Percentiles rank a stretch among this genome's conserved stretches.
Evolutionary conservation across 768 basidiomycete genomes (phyloP).

Genomic region (Cytidiella melzeri): DNA sequence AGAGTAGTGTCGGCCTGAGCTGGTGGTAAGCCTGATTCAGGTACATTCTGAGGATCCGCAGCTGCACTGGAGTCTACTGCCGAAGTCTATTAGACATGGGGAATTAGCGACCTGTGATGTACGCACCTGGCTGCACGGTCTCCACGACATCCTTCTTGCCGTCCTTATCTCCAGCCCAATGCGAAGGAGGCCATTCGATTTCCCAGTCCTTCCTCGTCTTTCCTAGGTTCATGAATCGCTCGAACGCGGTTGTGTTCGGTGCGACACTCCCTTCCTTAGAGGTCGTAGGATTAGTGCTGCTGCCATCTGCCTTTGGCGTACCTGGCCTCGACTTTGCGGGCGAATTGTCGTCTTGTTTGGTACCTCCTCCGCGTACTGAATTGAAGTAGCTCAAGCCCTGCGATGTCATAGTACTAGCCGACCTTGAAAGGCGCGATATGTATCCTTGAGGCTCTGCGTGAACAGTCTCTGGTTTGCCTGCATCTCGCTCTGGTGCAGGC

Average conservation of each 20-base stretch:
- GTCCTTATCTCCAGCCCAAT: constrained; percentile 5
- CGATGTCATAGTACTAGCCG: background rate
- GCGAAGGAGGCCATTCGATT: constrained; percentile 12
- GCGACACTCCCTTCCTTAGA: constrained; percentile 1
- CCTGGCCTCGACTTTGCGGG: background rate
- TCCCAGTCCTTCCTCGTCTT: constrained; percentile 14
- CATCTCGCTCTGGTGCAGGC: background rate
- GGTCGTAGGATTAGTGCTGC: background rate
- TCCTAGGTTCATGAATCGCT: constrained; percentile 18
- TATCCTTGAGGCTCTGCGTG: background rate
- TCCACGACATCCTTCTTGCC: background rate
- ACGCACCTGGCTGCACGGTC: background rate
- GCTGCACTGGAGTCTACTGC: background rate
- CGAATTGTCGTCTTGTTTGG: background rate
- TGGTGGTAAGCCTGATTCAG: background rate
- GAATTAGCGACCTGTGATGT: background rate
- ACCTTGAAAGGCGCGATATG: background rate
- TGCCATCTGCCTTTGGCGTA: background rate
- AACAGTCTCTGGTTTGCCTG: no score
- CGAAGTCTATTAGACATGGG: background rate
- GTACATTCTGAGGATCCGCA: background rate
- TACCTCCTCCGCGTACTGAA: background rate
- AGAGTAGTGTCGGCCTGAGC: constrained; percentile 14
- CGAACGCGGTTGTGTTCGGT: constrained; percentile 15
- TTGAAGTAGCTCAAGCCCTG: background rate